Percentiles rank a stretch among this genome's conserved stretches.
Evolutionary conservation across 495 filamentous ascomycete genomes (phyloP).

Genomic region (Xylaria sp.): DNA sequence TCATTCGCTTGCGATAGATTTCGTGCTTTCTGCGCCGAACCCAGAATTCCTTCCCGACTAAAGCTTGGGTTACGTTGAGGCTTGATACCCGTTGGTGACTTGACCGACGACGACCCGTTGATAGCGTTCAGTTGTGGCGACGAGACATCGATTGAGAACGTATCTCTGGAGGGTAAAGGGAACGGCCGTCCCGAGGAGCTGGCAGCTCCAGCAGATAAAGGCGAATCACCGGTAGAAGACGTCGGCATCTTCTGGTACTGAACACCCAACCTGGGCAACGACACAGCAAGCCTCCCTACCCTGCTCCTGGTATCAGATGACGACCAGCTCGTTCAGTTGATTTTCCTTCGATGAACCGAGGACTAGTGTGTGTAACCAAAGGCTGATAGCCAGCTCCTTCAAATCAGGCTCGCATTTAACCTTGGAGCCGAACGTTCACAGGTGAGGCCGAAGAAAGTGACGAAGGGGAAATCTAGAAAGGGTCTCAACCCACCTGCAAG

Average conservation of each 20-base stretch:
- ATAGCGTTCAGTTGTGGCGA: slow-evolving; percentile 49
- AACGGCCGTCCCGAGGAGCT: slow-evolving; percentile 50
- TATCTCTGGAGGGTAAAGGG: slow-evolving; percentile 52
- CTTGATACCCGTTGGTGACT: slow-evolving; percentile 58
- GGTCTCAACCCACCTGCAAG: slow-evolving; percentile 41
- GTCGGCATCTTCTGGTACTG: slow-evolving; percentile 49
- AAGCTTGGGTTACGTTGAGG: slow-evolving; percentile 56
- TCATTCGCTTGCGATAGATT: slow-evolving; percentile 62
- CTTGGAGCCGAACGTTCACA: slow-evolving; percentile 29
- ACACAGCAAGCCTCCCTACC: slow-evolving; percentile 21
- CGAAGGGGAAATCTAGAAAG: slow-evolving; percentile 26
- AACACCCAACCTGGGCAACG: slow-evolving; percentile 8
- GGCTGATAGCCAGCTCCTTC: slow-evolving; percentile 18
- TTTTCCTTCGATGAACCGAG: neutral
- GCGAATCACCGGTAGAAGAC: slow-evolving; percentile 59
- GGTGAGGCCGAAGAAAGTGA: slow-evolving; percentile 23
- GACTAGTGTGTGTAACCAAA: slow-evolving; percentile 20
- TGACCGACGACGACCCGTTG: slow-evolving; percentile 53
- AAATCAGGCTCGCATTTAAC: slow-evolving; percentile 38
- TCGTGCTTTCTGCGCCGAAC: slow-evolving; percentile 63
- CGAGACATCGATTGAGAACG: slow-evolving; percentile 56
- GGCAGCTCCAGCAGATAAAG: slow-evolving; percentile 50
- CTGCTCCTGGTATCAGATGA: slow-evolving; percentile 9
- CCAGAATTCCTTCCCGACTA: slow-evolving; percentile 63
- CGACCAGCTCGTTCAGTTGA: slow-evolving; percentile 1